phyloP scores from a whole-genome alignment of 192 early-diverging fungal species.

The Phycomyces nitens region DNA sequence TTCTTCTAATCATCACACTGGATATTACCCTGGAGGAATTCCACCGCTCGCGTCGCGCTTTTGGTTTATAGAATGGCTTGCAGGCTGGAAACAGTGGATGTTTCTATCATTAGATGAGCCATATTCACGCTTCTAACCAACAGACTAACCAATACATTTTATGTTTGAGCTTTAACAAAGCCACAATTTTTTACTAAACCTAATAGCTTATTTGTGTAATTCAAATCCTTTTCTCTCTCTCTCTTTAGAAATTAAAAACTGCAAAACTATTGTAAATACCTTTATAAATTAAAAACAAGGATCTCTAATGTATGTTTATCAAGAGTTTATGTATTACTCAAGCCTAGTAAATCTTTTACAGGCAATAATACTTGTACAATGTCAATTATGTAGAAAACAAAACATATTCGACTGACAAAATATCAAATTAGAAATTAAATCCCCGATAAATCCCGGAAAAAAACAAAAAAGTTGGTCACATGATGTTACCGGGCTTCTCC shows the following conservation, averaged over 20 bases:
- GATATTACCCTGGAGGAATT: conserved; percentile 2
- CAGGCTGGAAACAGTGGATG: background rate
- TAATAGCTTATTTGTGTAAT: background rate
- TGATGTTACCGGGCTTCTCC: conserved; percentile 60
- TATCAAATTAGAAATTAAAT: no score
- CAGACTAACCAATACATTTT: background rate
- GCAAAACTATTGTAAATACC: no score
- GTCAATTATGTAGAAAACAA: no score
- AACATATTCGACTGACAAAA: no score
- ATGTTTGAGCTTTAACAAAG: background rate
- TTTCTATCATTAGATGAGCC: background rate
- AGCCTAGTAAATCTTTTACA: no score
- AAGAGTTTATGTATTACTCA: background rate
- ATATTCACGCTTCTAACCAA: background rate
- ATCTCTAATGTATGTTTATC: no score
- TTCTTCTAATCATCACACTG: background rate
- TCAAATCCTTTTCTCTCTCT: no score
- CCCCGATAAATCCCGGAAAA: no score
- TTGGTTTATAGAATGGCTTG: background rate
- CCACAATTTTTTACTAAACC: background rate
- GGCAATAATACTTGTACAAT: no score
- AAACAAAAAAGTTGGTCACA: conserved; percentile 13
- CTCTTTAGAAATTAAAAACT: no score
- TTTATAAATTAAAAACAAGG: no score
- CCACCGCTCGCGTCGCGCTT: background rate